Percentiles rank a stretch among this genome's conserved stretches.
These are phyloP conservation scores for Herpetomonas samuelpessoai DNA, from an alignment of 208 protist species.

Conservation along the genomic window DNA sequence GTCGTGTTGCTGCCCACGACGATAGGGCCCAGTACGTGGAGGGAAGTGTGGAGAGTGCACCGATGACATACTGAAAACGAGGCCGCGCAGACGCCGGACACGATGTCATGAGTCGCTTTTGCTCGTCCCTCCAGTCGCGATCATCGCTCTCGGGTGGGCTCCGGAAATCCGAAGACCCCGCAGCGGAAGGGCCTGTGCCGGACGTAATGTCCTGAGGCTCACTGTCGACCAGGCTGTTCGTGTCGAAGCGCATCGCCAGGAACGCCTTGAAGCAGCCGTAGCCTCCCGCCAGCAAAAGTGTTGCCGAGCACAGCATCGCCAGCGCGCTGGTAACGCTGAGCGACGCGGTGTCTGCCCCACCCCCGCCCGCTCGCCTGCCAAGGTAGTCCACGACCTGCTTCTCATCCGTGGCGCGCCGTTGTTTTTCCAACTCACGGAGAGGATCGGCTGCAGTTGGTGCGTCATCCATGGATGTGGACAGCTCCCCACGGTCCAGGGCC, in stretches of 20 bases:
- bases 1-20: background rate
- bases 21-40: conserved; percentile 10
- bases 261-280: conserved; percentile 21
- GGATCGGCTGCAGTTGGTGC: background rate
- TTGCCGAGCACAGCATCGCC: conserved; percentile 17
- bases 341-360: background rate
- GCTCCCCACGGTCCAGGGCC: too few species aligned
- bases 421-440: conserved; percentile 4
- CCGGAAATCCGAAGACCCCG: background rate
- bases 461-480: too few species aligned
- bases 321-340: background rate
- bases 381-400: conserved; percentile 6
- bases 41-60: background rate
- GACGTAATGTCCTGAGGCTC: too few species aligned
- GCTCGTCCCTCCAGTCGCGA: background rate
- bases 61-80: conserved; percentile 7
- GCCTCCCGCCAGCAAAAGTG: conserved; percentile 22
- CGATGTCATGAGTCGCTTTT: background rate
- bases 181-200: too few species aligned
- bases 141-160: background rate
- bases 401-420: conserved; percentile 5
- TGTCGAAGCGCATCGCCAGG: conserved; percentile 22
- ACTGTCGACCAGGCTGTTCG: conserved; percentile 2
- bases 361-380: conserved; percentile 13
- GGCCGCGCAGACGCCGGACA: conserved; percentile 1